Evolutionary conservation across 441 rosid genomes (phyloP).

Genomic region (Populus trichocarpa): DNA sequence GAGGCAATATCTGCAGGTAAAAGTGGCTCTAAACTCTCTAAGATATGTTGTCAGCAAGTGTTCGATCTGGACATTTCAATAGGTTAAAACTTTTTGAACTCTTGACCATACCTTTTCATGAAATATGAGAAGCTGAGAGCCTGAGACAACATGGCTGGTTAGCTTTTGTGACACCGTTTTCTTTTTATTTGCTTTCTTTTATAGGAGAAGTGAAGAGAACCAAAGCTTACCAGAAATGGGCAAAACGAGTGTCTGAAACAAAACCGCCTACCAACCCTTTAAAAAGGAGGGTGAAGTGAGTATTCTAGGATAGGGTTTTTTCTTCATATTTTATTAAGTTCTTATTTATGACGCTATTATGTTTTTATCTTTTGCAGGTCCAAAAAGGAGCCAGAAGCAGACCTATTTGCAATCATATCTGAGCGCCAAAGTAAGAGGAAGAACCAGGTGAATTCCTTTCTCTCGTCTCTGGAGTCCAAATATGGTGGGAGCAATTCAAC

Average conservation of each 20-base stretch:
- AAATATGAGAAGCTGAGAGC: neutral
- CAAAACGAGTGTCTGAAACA: slow-evolving; percentile 54
- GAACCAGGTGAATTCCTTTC: slow-evolving; percentile 71
- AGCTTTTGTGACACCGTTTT: neutral
- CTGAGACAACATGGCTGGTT: neutral
- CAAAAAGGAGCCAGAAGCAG: slow-evolving; percentile 44
- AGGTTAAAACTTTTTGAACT: neutral
- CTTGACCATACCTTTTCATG: neutral
- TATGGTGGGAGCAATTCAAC: slow-evolving; percentile 50
- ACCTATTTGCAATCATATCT: slow-evolving; percentile 55
- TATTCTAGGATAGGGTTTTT: neutral
- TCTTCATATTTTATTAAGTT: neutral
- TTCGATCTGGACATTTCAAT: neutral
- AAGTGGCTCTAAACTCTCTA: slow-evolving; percentile 1
- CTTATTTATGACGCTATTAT: neutral
- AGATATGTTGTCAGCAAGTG: neutral
- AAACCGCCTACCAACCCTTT: slow-evolving; percentile 69
- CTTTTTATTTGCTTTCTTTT: neutral
- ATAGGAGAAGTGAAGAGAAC: slow-evolving; percentile 69
- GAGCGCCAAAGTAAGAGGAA: slow-evolving; percentile 65
- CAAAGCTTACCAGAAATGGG: slow-evolving; percentile 86
- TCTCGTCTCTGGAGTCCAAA: slow-evolving; percentile 63
- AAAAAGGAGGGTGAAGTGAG: slow-evolving; percentile 60
- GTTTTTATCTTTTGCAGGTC: slow-evolving; percentile 37
- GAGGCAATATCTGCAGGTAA: slow-evolving; percentile 70